These are phyloP conservation scores for Acanthamoeba culbertsoni DNA, from an alignment of 208 protist species.

Conservation along the genomic window DNA sequence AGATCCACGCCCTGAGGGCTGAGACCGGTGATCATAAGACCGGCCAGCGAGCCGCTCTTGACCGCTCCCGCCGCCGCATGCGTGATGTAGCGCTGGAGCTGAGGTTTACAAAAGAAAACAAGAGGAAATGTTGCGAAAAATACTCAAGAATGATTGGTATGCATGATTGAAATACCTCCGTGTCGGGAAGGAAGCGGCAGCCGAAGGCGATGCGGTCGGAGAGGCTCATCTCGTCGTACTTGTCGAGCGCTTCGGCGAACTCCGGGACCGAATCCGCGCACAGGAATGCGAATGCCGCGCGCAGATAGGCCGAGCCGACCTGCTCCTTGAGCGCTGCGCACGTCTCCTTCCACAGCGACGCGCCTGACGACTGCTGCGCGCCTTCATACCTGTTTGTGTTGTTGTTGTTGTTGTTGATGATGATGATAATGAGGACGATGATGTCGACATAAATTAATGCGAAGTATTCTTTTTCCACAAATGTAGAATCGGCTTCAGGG, in stretches of 20 bases:
- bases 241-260: constrained; percentile 30
- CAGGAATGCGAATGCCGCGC: constrained; percentile 75
- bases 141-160: not conserved
- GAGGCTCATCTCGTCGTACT: constrained; percentile 66
- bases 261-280: constrained; percentile 4
- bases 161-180: not conserved
- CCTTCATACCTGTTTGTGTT: not conserved
- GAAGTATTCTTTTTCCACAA: too few species aligned
- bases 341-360: constrained; percentile 70
- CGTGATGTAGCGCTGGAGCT: constrained; percentile 57
- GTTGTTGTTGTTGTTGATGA: not conserved
- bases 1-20: constrained; percentile 63
- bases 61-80: not conserved
- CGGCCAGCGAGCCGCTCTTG: constrained; percentile 41
- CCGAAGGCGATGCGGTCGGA: constrained; percentile 75
- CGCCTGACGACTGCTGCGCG: not conserved
- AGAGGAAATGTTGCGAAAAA: not conserved
- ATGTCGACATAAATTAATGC: too few species aligned
- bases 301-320: constrained; percentile 71
- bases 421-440: not conserved
- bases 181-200: constrained; percentile 73
- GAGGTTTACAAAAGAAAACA: not conserved
- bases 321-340: constrained; percentile 56
- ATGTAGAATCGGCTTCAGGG: too few species aligned
- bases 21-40: constrained; percentile 80